These are phyloP conservation scores for Backusella sp. DNA, from an alignment of 192 early-diverging fungal species.

Conservation along the genomic window DNA sequence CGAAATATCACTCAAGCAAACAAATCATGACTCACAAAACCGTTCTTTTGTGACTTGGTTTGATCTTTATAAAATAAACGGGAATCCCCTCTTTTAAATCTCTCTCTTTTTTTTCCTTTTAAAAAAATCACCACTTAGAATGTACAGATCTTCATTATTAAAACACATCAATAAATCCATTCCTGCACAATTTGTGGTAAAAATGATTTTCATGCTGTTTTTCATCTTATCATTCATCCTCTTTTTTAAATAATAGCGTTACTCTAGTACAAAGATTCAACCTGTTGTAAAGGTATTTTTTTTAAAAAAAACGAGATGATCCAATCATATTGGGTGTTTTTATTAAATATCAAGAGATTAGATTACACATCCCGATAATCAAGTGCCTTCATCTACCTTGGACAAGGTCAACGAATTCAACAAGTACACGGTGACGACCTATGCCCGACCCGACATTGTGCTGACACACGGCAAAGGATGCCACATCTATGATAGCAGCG, in stretches of 20 bases:
- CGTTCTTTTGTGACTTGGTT: not conserved
- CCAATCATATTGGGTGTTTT: not conserved
- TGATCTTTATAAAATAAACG: not conserved
- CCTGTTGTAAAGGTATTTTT: slow-evolving; percentile 9
- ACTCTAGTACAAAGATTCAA: not conserved
- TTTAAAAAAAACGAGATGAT: not conserved
- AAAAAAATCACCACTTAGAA: not conserved
- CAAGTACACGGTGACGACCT: slow-evolving; percentile 70
- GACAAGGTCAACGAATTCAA: slow-evolving; percentile 45
- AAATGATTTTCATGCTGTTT: not conserved
- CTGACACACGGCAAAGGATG: slow-evolving; percentile 83
- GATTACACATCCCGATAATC: slow-evolving; percentile 53
- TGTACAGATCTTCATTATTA: not conserved
- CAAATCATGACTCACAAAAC: not conserved
- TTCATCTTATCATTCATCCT: not conserved
- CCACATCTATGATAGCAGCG: slow-evolving; percentile 73
- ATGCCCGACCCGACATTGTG: slow-evolving; percentile 65
- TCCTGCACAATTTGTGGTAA: not conserved
- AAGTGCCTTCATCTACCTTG: slow-evolving; percentile 40
- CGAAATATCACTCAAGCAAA: not conserved
- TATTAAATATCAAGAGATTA: not conserved
- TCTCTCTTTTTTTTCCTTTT: not conserved
- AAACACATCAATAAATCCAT: not conserved
- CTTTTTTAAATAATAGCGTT: not conserved
- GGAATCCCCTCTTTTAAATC: not conserved